Percentiles rank a stretch among this genome's conserved stretches.
phyloP scores from a whole-genome alignment of 2,329 filamentous ascomycete species.

The Epichloe bromicola region DNA sequence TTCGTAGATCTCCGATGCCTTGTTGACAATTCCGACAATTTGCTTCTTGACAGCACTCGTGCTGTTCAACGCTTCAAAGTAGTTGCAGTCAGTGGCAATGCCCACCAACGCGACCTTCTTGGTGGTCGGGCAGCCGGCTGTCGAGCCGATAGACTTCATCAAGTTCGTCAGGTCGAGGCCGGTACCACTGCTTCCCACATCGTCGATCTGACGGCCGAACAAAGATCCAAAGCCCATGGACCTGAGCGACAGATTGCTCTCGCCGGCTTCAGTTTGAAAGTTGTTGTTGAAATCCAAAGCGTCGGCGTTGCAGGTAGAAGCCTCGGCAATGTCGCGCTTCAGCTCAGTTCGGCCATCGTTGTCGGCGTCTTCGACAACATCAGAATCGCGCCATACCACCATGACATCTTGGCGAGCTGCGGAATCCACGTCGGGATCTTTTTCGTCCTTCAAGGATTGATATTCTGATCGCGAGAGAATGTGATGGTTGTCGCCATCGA shows the following conservation, averaged over 20 bases:
- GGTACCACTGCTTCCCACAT: constrained; percentile 53
- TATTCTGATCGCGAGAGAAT: constrained; percentile 68
- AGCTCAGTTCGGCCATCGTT: constrained; percentile 42
- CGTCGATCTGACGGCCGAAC: constrained; percentile 64
- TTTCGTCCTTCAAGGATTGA: constrained; percentile 51
- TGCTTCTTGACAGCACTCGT: constrained; percentile 51
- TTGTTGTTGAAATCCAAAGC: constrained; percentile 66
- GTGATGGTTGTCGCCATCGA: constrained; percentile 76
- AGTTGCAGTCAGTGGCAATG: constrained; percentile 86
- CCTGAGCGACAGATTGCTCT: constrained; percentile 38
- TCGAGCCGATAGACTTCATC: constrained; percentile 63
- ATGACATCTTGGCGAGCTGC: constrained; percentile 56
- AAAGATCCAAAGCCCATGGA: constrained; percentile 51
- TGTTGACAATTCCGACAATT: constrained; percentile 73
- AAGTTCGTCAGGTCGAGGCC: constrained; percentile 63
- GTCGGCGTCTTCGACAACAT: constrained; percentile 39
- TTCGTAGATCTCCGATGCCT: constrained; percentile 79
- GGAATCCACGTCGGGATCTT: constrained; percentile 54
- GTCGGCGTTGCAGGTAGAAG: constrained; percentile 59
- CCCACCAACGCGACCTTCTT: constrained; percentile 85
- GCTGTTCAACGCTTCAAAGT: constrained; percentile 58
- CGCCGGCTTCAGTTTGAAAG: constrained; percentile 49
- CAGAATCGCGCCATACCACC: constrained; percentile 86
- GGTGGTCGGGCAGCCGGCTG: constrained; percentile 75
- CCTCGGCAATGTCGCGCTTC: constrained; percentile 39